Conservation (phyloP, 2,329 filamentous ascomycete genomes). For the Sporothrix pseudoabietina region DNA sequence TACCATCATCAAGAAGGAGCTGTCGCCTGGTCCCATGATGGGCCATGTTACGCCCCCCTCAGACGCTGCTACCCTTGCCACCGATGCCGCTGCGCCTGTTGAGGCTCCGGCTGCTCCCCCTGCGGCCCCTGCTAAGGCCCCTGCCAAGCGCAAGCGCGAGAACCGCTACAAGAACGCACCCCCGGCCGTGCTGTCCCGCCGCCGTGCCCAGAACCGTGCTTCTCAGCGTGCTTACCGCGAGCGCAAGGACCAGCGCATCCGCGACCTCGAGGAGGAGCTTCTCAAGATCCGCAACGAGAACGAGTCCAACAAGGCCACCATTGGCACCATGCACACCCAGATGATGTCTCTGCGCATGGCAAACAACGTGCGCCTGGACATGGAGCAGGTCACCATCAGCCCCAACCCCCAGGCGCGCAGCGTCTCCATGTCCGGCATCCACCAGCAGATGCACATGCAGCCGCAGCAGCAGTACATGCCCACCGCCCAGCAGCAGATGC, state of each 20-base stretch:
- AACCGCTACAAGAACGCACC: slow-evolving; percentile 58
- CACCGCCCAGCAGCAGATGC: not conserved
- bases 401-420: not conserved
- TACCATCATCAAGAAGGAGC: slow-evolving; percentile 2
- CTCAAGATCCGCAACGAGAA: slow-evolving; percentile 57
- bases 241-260: slow-evolving; percentile 66
- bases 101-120: not conserved
- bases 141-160: slow-evolving; percentile 53
- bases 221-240: slow-evolving; percentile 64
- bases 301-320: slow-evolving; percentile 57
- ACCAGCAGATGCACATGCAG: not conserved
- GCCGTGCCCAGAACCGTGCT: slow-evolving; percentile 62
- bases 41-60: not conserved
- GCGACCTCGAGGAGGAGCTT: slow-evolving; percentile 62
- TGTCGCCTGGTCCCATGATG: not conserved
- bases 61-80: not conserved
- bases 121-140: slow-evolving; percentile 41
- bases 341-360: slow-evolving; percentile 43
- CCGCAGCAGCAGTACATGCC: not conserved
- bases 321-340: slow-evolving; percentile 52
- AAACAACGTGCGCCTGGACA: not conserved
- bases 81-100: not conserved
- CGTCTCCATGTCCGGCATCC: not conserved
- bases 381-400: not conserved
- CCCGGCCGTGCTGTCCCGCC: slow-evolving; percentile 55